These are phyloP conservation scores for Pseudogymnoascus sp. DNA, from an alignment of 2,329 filamentous ascomycete genomes.

Conservation along the genomic window DNA sequence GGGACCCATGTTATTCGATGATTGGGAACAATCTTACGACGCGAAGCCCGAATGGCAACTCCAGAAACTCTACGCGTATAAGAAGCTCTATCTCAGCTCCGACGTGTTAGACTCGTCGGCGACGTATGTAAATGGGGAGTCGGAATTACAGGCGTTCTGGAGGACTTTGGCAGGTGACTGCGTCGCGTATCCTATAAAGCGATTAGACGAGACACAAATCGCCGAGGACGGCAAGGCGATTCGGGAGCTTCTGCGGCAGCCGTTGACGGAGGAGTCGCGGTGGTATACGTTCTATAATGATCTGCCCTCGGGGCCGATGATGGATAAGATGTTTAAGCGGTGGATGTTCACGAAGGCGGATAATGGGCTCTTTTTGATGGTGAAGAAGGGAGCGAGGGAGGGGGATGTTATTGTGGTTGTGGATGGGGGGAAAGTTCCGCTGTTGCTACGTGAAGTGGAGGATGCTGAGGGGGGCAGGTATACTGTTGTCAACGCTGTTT, in stretches of 20 bases:
- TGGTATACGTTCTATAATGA: neutral
- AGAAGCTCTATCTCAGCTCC: neutral
- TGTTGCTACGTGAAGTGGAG: neutral
- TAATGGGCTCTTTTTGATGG: constrained; percentile 8
- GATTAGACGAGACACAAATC: neutral
- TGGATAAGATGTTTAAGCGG: neutral
- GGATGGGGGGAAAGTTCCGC: constrained; percentile 1
- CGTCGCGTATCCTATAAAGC: constrained; percentile 11
- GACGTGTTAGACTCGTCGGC: neutral
- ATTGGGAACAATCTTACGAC: neutral
- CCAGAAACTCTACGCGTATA: neutral
- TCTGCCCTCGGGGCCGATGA: neutral
- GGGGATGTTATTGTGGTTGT: constrained; percentile 6
- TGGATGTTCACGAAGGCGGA: constrained; percentile 4
- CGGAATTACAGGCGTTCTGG: constrained; percentile 11
- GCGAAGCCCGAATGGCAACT: neutral
- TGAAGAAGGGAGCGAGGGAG: neutral
- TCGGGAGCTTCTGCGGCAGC: neutral
- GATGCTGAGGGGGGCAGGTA: neutral
- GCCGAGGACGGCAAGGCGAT: neutral
- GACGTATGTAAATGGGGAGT: neutral
- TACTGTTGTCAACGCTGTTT: neutral
- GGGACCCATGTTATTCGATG: neutral
- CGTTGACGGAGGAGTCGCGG: neutral
- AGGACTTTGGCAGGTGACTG: constrained; percentile 15